phyloP scores from a whole-genome alignment of 2,329 filamentous ascomycete species.

The Scolecobasidium constrictum region DNA sequence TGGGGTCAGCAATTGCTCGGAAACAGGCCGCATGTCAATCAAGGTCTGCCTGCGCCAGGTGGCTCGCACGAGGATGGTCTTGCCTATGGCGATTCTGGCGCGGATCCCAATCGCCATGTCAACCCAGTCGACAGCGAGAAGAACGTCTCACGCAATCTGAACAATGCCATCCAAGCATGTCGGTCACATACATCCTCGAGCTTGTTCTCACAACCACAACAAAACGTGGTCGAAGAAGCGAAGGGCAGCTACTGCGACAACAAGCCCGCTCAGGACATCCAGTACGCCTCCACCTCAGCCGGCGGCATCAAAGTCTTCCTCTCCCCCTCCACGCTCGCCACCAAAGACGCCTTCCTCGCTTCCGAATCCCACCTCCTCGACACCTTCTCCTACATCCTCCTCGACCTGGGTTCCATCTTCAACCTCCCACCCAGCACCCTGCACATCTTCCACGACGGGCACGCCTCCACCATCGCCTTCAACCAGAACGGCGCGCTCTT shows the following conservation, averaged over 20 bases:
- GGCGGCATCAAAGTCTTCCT: conserved; percentile 68
- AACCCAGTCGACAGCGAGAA: conserved; percentile 15
- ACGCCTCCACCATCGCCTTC: conserved; percentile 80
- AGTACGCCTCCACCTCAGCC: conserved; percentile 56
- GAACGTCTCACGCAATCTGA: conserved; percentile 47
- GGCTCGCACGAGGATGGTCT: neutral
- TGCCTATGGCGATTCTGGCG: neutral
- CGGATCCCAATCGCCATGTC: conserved; percentile 5
- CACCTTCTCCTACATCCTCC: conserved; percentile 56
- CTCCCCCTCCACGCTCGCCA: conserved; percentile 38
- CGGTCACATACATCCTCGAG: conserved; percentile 62
- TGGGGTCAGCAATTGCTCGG: neutral
- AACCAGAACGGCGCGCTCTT: conserved; percentile 81
- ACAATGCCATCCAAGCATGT: conserved; percentile 68
- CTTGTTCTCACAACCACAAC: conserved; percentile 58
- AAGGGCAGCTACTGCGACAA: conserved; percentile 76
- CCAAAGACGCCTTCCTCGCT: conserved; percentile 13
- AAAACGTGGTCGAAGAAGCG: conserved; percentile 32
- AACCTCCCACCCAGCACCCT: conserved; percentile 55
- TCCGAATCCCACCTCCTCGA: conserved; percentile 53
- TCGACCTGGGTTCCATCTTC: conserved; percentile 63
- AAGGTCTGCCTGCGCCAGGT: neutral
- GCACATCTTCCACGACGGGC: conserved; percentile 79
- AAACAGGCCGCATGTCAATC: neutral
- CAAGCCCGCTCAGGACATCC: conserved; percentile 61